These are phyloP conservation scores for Aegilops tauschii DNA, from an alignment of 176 grass and related monocot genomes.

Conservation along the genomic window DNA sequence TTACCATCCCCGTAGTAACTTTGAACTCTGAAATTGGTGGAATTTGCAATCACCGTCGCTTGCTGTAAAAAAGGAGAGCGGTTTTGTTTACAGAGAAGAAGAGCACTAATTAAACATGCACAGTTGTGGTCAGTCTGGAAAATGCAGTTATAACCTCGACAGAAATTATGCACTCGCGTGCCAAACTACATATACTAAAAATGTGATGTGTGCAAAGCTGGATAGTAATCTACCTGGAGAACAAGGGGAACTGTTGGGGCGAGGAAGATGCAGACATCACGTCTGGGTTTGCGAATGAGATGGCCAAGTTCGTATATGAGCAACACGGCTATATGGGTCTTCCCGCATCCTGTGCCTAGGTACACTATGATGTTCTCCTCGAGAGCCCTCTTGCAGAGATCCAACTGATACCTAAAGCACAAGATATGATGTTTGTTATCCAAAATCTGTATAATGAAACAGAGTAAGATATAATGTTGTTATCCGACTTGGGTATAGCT, in stretches of 20 bases:
- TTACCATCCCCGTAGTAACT: conserved; percentile 53
- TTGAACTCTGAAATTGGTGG: conserved; percentile 83
- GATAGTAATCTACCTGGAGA: conserved; percentile 51
- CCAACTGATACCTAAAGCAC: conserved; percentile 72
- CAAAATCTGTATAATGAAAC: not conserved
- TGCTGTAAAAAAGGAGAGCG: conserved; percentile 55
- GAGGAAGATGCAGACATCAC: conserved; percentile 70
- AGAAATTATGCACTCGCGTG: not conserved
- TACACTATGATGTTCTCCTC: conserved; percentile 83
- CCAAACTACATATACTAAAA: not conserved
- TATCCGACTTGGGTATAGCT: not conserved
- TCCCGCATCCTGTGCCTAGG: conserved; percentile 85
- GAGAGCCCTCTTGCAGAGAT: conserved; percentile 70
- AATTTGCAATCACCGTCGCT: conserved; percentile 80
- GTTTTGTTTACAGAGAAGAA: not conserved
- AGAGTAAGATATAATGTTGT: not conserved
- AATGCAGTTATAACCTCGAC: not conserved
- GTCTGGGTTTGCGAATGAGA: conserved; percentile 77
- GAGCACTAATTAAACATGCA: conserved; percentile 19
- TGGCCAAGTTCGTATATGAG: conserved; percentile 85
- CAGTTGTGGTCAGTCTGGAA: not conserved
- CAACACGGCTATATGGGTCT: conserved; percentile 90
- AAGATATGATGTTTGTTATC: not conserved
- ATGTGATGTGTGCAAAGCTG: not conserved
- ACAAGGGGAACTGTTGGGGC: conserved; percentile 87